phyloP scores from a whole-genome alignment of 2,329 filamentous ascomycete species.

The Fusarium sp. region DNA sequence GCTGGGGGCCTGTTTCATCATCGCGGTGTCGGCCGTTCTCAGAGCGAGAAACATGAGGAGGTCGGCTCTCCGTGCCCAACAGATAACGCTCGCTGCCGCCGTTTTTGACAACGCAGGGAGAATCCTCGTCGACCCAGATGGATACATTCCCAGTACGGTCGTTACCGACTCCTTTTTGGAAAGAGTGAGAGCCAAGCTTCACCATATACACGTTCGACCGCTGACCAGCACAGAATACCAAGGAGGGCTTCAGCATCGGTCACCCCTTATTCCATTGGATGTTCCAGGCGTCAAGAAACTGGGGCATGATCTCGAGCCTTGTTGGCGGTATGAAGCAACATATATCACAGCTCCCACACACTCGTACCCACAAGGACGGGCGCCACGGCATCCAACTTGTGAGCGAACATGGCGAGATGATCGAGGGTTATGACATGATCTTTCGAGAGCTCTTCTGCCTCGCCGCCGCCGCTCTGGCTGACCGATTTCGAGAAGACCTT shows the following conservation, averaged over 20 bases:
- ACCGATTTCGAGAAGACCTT: constrained; percentile 71
- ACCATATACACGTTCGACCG: not conserved
- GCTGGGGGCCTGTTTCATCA: constrained; percentile 68
- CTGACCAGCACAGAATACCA: constrained; percentile 53
- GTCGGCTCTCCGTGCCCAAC: constrained; percentile 69
- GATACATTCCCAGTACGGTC: constrained; percentile 75
- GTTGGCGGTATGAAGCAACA: constrained; percentile 79
- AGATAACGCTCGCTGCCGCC: constrained; percentile 68
- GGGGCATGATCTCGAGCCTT: constrained; percentile 74
- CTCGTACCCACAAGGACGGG: constrained; percentile 33
- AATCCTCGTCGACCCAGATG: constrained; percentile 76
- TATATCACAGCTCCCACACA: constrained; percentile 61
- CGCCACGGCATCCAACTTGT: constrained; percentile 55
- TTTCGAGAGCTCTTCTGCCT: constrained; percentile 88
- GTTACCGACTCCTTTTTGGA: constrained; percentile 83
- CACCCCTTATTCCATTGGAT: constrained; percentile 91
- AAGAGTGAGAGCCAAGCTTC: constrained; percentile 55
- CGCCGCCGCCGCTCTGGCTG: constrained; percentile 78
- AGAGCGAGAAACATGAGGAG: constrained; percentile 63
- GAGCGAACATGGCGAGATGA: constrained; percentile 65
- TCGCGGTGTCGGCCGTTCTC: constrained; percentile 66
- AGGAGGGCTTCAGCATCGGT: constrained; percentile 79
- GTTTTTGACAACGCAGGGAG: constrained; percentile 75
- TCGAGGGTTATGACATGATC: constrained; percentile 77
- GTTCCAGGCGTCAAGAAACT: constrained; percentile 82